Conservation (phyloP, 2,329 filamentous ascomycete species). For the Rachicladosporium sp. region DNA sequence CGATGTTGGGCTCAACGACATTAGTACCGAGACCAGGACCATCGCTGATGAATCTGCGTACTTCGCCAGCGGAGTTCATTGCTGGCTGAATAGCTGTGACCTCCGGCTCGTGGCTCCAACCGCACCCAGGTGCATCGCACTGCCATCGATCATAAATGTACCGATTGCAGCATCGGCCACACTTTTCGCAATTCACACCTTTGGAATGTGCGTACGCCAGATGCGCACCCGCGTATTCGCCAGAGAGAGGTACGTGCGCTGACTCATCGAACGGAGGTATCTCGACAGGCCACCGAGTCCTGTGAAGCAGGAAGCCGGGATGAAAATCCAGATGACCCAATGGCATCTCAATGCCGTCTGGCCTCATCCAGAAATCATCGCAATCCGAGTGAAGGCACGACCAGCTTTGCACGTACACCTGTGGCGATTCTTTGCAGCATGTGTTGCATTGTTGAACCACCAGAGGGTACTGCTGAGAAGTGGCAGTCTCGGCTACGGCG, state of each 20-base stretch:
- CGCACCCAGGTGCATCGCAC: slow-evolving; percentile 43
- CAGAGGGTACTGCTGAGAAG: too few relatives aligned
- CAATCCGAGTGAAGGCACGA: slow-evolving; percentile 47
- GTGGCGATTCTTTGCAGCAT: slow-evolving; percentile 23
- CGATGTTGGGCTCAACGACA: slow-evolving; percentile 20
- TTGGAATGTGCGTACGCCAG: slow-evolving; percentile 42
- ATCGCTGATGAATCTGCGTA: slow-evolving; percentile 7
- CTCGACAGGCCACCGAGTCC: slow-evolving; percentile 32
- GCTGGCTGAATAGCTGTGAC: slow-evolving; percentile 15
- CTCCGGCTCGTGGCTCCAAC: slow-evolving; percentile 23
- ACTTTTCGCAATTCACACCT: slow-evolving; percentile 55
- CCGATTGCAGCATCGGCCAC: slow-evolving; percentile 49
- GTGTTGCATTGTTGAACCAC: too few relatives aligned
- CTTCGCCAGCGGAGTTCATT: slow-evolving; percentile 1
- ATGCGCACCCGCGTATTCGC: slow-evolving; percentile 31
- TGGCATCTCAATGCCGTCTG: slow-evolving; percentile 18
- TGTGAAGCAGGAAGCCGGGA: slow-evolving; percentile 44
- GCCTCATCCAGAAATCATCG: slow-evolving; percentile 41
- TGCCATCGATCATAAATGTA: slow-evolving; percentile 50
- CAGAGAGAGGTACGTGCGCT: slow-evolving; percentile 26
- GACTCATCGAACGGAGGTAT: slow-evolving; percentile 29
- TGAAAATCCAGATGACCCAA: slow-evolving; percentile 37
- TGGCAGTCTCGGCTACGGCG: too few relatives aligned
- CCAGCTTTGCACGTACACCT: slow-evolving; percentile 39
- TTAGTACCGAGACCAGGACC: slow-evolving; percentile 19